Percentiles rank a stretch among this genome's conserved stretches.
phyloP scores from a whole-genome alignment of 2,329 filamentous ascomycete genomes.

The Alternaria sp. region DNA sequence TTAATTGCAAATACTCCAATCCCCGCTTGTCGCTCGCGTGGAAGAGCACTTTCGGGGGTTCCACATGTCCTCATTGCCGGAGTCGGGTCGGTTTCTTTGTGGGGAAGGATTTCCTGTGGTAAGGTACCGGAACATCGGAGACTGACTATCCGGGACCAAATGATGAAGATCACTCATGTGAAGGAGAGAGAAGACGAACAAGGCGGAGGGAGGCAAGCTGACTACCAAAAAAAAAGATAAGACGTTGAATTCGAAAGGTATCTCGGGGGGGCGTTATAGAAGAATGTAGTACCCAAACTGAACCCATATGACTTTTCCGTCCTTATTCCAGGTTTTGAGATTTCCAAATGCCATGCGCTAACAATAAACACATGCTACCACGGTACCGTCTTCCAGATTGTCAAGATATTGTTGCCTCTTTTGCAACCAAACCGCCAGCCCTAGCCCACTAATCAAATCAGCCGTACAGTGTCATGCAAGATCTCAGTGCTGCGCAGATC shows the following conservation, averaged over 20 bases:
- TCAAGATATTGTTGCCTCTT: slow-evolving; percentile 7
- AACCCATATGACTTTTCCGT: slow-evolving; percentile 26
- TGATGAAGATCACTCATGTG: neutral
- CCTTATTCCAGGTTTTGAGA: slow-evolving; percentile 20
- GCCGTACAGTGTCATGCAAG: slow-evolving; percentile 36
- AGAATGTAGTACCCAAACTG: slow-evolving; percentile 21
- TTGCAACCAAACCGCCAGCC: slow-evolving; percentile 8
- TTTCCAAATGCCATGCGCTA: slow-evolving; percentile 14
- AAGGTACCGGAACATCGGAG: neutral
- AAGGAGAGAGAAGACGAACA: neutral
- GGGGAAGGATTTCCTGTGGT: slow-evolving; percentile 16
- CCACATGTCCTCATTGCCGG: slow-evolving; percentile 18
- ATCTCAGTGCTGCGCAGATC: slow-evolving; percentile 24
- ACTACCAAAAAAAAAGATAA: slow-evolving; percentile 10
- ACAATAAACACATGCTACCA: slow-evolving; percentile 20
- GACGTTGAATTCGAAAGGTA: slow-evolving; percentile 26
- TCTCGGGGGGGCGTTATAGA: slow-evolving; percentile 23
- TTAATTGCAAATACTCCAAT: neutral
- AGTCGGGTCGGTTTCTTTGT: slow-evolving; percentile 22
- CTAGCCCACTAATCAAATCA: slow-evolving; percentile 22
- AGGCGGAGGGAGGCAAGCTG: neutral
- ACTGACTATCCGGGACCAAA: neutral
- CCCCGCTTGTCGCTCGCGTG: slow-evolving; percentile 7
- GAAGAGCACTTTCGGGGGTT: neutral
- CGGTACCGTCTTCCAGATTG: slow-evolving; percentile 8